Percentiles rank a stretch among this genome's conserved stretches.
Conservation (phyloP, 2,329 filamentous ascomycete genomes). For the Corynespora cassiicola region DNA sequence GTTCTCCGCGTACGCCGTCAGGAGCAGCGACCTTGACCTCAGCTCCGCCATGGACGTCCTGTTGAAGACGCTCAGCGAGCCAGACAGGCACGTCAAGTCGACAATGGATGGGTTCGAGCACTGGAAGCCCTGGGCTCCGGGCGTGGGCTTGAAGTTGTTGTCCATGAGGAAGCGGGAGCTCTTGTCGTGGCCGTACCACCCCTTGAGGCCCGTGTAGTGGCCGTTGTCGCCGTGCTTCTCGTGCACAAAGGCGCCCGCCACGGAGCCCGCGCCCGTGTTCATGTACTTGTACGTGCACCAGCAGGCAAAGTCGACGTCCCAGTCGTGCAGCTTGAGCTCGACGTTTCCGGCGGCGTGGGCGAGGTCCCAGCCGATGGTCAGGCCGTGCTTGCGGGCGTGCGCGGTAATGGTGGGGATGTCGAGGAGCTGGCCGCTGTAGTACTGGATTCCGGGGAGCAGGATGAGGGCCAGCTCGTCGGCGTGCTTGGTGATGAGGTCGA, state of each 20-base stretch:
- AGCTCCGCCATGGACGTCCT: conserved; percentile 73
- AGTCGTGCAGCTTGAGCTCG: conserved; percentile 78
- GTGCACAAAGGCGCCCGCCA: conserved; percentile 82
- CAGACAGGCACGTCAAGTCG: conserved; percentile 78
- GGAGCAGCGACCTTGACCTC: conserved; percentile 71
- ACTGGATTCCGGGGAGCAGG: conserved; percentile 85
- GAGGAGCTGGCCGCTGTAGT: conserved; percentile 87
- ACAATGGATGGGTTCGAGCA: conserved; percentile 82
- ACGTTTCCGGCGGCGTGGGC: conserved; percentile 89
- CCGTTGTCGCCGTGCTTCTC: conserved; percentile 69
- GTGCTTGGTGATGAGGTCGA: conserved; percentile 75
- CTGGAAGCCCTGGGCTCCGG: conserved; percentile 81
- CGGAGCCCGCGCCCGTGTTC: conserved; percentile 81
- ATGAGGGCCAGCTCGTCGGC: conserved; percentile 75
- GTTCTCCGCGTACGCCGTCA: conserved; percentile 71
- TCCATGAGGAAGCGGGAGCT: conserved; percentile 81
- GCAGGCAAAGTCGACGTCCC: conserved; percentile 87
- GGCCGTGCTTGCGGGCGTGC: conserved; percentile 72
- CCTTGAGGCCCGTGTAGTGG: conserved; percentile 72
- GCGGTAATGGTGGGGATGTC: conserved; percentile 81
- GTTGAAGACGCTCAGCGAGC: conserved; percentile 75
- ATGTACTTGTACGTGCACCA: conserved; percentile 98
- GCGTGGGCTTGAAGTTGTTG: conserved; percentile 77
- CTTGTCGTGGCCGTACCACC: conserved; percentile 89
- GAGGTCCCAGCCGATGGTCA: conserved; percentile 84